phyloP scores from a whole-genome alignment of 2,329 filamentous ascomycete species.

The Pyricularia pennisetigena region DNA sequence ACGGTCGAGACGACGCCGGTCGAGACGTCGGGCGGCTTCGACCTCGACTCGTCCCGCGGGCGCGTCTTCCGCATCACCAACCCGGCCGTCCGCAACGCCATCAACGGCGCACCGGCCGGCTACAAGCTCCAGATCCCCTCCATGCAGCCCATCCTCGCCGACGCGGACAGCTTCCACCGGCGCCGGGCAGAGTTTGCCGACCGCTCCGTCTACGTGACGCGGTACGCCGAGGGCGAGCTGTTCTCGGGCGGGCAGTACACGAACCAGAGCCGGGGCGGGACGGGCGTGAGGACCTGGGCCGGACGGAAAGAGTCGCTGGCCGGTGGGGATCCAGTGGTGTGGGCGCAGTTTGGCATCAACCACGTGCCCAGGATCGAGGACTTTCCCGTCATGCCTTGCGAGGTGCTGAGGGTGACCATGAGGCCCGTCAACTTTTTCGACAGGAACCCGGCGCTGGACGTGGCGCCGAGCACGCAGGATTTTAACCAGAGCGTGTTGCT shows the following conservation, averaged over 20 bases:
- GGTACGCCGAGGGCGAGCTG: slow-evolving; percentile 29
- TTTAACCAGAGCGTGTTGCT: slow-evolving; percentile 26
- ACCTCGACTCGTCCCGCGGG: slow-evolving; percentile 38
- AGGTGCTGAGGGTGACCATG: slow-evolving; percentile 38
- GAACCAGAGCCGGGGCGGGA: slow-evolving; percentile 33
- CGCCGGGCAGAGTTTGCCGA: slow-evolving; percentile 30
- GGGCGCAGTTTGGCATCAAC: slow-evolving; percentile 44
- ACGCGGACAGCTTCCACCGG: slow-evolving; percentile 27
- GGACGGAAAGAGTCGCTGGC: slow-evolving; percentile 30
- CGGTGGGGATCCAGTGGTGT: slow-evolving; percentile 39
- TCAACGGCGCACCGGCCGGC: slow-evolving; percentile 31
- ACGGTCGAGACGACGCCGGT: slow-evolving; percentile 31
- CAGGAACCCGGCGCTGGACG: slow-evolving; percentile 39
- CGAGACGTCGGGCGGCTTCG: slow-evolving; percentile 32
- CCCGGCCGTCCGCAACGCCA: slow-evolving; percentile 27
- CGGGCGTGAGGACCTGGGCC: slow-evolving; percentile 22
- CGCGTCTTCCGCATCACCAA: slow-evolving; percentile 39
- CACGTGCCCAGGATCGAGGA: slow-evolving; percentile 55
- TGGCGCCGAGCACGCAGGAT: slow-evolving; percentile 33
- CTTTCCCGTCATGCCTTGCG: slow-evolving; percentile 60
- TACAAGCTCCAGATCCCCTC: slow-evolving; percentile 33
- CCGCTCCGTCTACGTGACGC: slow-evolving; percentile 35
- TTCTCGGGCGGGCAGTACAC: slow-evolving; percentile 32
- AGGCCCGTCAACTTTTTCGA: slow-evolving; percentile 43
- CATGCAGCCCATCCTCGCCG: slow-evolving; percentile 34